Evolutionary conservation across 2,329 filamentous ascomycete species (phyloP), one percentile per base, ranked within the genome.

Genomic region (Achaetomium macrosporum): DNA sequence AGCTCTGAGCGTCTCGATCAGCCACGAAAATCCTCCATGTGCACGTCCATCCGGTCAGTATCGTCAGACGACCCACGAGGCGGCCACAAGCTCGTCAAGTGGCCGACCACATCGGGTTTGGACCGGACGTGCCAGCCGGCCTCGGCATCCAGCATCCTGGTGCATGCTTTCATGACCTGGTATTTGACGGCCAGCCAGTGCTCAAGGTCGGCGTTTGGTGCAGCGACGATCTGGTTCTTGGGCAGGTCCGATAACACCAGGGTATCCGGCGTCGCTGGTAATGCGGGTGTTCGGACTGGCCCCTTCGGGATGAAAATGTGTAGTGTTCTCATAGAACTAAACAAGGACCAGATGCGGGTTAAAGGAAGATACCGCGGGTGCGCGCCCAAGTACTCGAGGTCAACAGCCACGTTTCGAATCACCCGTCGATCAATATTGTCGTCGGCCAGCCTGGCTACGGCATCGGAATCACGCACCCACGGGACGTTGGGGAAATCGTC

Each of bases 291-390:
- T 16, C 46, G 39, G 12, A 44, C 46, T 10, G 47, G 53, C 9
- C 54, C 57, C 8, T 46, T 33, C 12, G 58, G 56, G 15, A 56
- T 52, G 13, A 60, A 41, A 17, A 60, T 37, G 41, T 58, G 58
- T 4, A 60, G 12, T 15, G 46, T 15, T 19, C 30, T 31, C 16
- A 57, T 17, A 13, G 11, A n/a, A 13, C 50, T 53, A 42, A 60
- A 60, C 13, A 55, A 12, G 25, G 17, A 31, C 51, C 54, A 55
- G 35, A 60, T 30, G 36, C 54, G 49, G 20, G 47, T 17, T 7
- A 53, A 16, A 9, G 52, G 35, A 19, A 54, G 50, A 20, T 41
- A 40, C 1, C 52, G 45, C 9, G 51, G 56, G 30, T 49, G 47
- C 13, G 47, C 17, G 37, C 54, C 53, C 15, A 60, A 42, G 37